Evolutionary conservation across 768 basidiomycete genomes (phyloP).

Genomic region (Tulasnella sp.): DNA sequence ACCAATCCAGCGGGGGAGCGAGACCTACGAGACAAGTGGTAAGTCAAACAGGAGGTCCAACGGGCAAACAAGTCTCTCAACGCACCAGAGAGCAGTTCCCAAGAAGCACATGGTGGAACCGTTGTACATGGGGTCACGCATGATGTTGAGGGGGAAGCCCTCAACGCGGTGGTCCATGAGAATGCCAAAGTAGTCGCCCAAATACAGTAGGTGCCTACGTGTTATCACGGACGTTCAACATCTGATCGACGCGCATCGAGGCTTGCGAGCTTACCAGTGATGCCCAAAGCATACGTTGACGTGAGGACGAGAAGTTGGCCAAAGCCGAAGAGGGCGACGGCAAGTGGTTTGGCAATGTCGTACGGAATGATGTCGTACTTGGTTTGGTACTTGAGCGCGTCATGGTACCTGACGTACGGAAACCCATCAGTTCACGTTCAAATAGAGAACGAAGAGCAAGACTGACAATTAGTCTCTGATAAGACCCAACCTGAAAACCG

Average conservation of each 20-base stretch:
- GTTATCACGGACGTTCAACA: background rate
- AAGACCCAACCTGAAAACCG: conserved; percentile 81
- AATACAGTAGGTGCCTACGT: conserved; percentile 68
- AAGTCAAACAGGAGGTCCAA: too few species aligned
- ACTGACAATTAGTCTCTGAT: conserved; percentile 68
- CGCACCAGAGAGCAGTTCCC: conserved; percentile 80
- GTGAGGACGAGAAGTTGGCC: conserved; percentile 84
- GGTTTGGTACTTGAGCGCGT: conserved; percentile 73
- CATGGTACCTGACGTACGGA: conserved; percentile 53
- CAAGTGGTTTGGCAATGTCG: conserved; percentile 53
- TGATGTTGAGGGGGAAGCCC: conserved; percentile 92
- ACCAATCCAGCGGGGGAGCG: conserved; percentile 78
- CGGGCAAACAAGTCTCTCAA: too few species aligned
- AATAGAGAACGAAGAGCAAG: background rate
- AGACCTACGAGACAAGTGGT: too few species aligned
- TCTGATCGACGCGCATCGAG: conserved; percentile 26
- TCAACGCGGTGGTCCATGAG: conserved; percentile 76
- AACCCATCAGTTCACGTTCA: background rate
- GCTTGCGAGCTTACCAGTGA: conserved; percentile 94
- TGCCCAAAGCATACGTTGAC: conserved; percentile 82
- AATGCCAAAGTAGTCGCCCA: conserved; percentile 56
- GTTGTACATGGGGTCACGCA: conserved; percentile 93
- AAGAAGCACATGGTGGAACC: conserved; percentile 88
- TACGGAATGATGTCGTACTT: conserved; percentile 53
- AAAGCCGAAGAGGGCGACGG: conserved; percentile 50